Evolutionary conservation across 306 rosid genomes (phyloP), one percentile per base, ranked within the genome.

Genomic region (Castanea crenata): DNA sequence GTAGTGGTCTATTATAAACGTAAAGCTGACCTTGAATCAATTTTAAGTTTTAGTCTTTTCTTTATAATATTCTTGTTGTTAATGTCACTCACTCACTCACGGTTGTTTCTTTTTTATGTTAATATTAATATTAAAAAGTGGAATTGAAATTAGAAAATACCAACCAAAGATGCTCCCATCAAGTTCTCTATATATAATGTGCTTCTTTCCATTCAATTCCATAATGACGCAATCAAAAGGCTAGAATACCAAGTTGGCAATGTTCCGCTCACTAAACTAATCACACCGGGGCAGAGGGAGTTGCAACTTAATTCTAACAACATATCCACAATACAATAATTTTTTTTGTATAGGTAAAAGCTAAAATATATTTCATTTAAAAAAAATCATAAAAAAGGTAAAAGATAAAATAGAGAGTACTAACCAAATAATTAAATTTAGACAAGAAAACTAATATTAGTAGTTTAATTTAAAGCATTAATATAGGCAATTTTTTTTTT

Each of bases 141-240:
- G 58, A 52, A 32, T 65, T 18, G 15, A 79, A 65, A 10, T 7
- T 41, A 25, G 25, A 27, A 64, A 63, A 71, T 74, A 88, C 90
- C 55, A 57, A 88, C 91, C 91, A 34, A 92, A 90, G 78, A 92
- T 84, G 78, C 94, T 87, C 15, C 49, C 69, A 5, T 88, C 94
- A 64, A 92, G 91, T 65, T 86, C 73, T 83, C 90, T 83, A 63
- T 92, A 90, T 65, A 92, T 92, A 68, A 88, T 38, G 69, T 90
- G 91, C 78, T 92, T 92, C 74, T 87, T 84, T 75, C 92, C 97
- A 74, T 92, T 87, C 97, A 94, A 92, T 76, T 81, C 97, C 94
- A 92, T 81, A 92, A 78, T 80, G 94, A 92, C 58, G 93, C 94
- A 11, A 92, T 78, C 80, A 90, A 80, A 68, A 92, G 5, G 77